phyloP scores from a whole-genome alignment of 176 grass and related monocot genomes.

The Oryza coarctata region DNA sequence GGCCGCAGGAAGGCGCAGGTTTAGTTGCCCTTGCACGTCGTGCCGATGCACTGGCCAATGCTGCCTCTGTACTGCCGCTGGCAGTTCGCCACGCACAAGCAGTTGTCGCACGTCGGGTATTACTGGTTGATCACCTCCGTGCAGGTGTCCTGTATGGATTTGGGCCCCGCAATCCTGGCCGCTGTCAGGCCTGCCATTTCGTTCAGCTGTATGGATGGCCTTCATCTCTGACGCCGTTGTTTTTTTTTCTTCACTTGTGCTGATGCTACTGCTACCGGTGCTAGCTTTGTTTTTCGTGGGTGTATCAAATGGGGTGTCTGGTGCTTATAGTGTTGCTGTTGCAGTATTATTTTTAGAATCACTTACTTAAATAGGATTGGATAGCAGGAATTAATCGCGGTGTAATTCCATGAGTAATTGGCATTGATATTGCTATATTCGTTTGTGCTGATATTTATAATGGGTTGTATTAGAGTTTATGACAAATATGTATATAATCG shows the following conservation, averaged over 20 bases:
- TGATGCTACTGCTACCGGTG: neutral
- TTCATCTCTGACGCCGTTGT: neutral
- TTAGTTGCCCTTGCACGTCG: constrained; percentile 10
- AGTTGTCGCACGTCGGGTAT: neutral
- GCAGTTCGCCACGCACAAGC: neutral
- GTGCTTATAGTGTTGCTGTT: neutral
- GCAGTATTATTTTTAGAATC: neutral
- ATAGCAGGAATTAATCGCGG: neutral
- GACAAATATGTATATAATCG: too few species aligned
- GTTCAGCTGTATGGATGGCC: neutral
- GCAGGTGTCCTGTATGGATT: constrained; percentile 18
- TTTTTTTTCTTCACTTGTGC: neutral
- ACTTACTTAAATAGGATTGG: neutral
- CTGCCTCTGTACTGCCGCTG: neutral
- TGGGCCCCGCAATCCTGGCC: neutral
- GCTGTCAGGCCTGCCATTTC: neutral
- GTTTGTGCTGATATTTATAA: too few species aligned
- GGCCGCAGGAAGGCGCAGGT: neutral
- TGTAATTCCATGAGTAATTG: neutral
- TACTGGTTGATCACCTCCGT: neutral
- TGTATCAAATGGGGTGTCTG: neutral
- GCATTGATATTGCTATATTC: too few species aligned
- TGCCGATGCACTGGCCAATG: neutral
- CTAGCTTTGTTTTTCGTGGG: neutral
- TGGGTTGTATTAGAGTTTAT: too few species aligned